phyloP scores from a whole-genome alignment of 805 yeast species.

The Candida piceae region DNA sequence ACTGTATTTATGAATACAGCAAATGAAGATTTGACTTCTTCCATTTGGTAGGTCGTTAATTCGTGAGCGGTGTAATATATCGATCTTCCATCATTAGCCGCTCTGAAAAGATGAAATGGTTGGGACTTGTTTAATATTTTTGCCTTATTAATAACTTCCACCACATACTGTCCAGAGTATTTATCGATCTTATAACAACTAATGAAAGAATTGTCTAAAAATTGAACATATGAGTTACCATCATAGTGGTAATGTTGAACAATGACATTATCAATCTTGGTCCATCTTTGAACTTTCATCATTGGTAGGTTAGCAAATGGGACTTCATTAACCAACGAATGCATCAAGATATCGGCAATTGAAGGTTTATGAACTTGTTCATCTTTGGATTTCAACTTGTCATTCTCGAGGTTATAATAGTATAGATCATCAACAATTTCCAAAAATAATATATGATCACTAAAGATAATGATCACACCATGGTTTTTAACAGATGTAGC shows the following conservation, averaged over 20 bases:
- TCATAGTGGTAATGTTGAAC: conserved; percentile 40
- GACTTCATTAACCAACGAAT: conserved; percentile 79
- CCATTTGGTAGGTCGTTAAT: conserved; percentile 42
- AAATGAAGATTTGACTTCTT: conserved; percentile 56
- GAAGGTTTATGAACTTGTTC: conserved; percentile 42
- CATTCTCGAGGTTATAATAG: conserved; percentile 21
- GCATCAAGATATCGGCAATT: conserved; percentile 80
- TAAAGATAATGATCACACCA: conserved; percentile 70
- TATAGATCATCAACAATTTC: conserved; percentile 43
- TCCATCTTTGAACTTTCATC: conserved; percentile 66
- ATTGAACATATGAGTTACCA: conserved; percentile 22
- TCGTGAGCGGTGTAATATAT: conserved; percentile 73
- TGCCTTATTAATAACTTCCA: conserved; percentile 61
- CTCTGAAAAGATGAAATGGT: conserved; percentile 80
- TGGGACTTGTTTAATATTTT: conserved; percentile 70
- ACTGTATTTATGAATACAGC: conserved; percentile 61
- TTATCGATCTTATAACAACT: conserved; percentile 23
- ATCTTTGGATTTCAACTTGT: conserved; percentile 6
- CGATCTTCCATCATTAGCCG: conserved; percentile 23
- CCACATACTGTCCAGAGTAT: conserved; percentile 35
- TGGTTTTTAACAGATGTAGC: conserved; percentile 27
- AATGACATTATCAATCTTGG: conserved; percentile 50
- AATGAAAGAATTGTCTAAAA: conserved; percentile 21
- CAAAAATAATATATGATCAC: conserved; percentile 70
- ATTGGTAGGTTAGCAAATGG: conserved; percentile 66